phyloP scores from a whole-genome alignment of 345 rosid species.

The Syzygium grande region DNA sequence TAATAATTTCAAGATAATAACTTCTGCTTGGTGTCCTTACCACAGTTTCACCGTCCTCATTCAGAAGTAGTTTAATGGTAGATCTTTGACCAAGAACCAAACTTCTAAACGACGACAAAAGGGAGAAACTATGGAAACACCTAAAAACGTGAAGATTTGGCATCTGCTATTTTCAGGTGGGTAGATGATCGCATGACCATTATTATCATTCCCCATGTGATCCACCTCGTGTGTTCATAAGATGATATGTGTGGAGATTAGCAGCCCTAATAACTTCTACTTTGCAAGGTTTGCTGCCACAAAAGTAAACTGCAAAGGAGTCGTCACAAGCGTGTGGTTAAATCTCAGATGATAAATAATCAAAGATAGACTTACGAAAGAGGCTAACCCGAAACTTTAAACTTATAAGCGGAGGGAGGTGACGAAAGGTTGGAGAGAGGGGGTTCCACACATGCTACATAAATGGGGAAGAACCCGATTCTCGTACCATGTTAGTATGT shows the following conservation, averaged over 20 bases:
- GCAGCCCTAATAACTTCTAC: neutral
- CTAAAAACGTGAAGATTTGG: neutral
- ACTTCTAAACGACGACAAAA: neutral
- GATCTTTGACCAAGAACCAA: neutral
- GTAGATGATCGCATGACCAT: neutral
- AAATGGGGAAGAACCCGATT: neutral
- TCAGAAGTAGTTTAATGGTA: neutral
- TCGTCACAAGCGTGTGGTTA: neutral
- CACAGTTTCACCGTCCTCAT: neutral
- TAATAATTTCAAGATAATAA: neutral
- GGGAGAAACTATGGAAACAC: neutral
- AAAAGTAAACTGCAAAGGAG: neutral
- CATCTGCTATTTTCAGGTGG: neutral
- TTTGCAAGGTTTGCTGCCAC: neutral
- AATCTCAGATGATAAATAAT: neutral
- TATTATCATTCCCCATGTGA: neutral
- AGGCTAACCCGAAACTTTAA: neutral
- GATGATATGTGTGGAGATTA: neutral
- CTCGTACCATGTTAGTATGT: neutral
- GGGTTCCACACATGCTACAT: too few relatives aligned
- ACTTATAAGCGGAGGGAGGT: neutral
- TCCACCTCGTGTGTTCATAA: neutral
- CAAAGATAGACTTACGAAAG: neutral
- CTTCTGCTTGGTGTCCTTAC: neutral
- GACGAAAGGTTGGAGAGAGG: too few relatives aligned